These are phyloP conservation scores for Scheffersomyces stambukii DNA, from an alignment of 1,139 yeast genomes.

Conservation along the genomic window DNA sequence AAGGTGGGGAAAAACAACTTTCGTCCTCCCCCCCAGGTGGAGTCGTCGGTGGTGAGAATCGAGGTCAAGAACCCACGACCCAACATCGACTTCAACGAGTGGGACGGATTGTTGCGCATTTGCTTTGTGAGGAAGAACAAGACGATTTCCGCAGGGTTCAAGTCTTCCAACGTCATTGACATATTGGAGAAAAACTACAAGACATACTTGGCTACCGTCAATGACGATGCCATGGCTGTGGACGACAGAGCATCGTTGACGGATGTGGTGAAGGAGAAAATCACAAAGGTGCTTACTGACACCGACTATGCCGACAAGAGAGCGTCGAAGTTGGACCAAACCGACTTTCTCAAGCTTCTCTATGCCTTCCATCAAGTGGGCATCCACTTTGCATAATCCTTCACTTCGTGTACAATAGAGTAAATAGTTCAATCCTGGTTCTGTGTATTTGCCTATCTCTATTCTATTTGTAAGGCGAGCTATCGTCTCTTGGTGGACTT, in stretches of 20 bases:
- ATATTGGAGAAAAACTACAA: slow-evolving; percentile 87
- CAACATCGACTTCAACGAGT: slow-evolving; percentile 83
- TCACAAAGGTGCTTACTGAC: slow-evolving; percentile 63
- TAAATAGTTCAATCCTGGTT: background rate
- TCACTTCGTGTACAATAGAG: background rate
- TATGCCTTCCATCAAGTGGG: slow-evolving; percentile 98
- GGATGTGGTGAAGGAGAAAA: slow-evolving; percentile 52
- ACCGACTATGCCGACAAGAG: slow-evolving; percentile 84
- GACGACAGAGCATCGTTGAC: slow-evolving; percentile 44
- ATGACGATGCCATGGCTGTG: slow-evolving; percentile 51
- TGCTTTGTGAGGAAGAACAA: slow-evolving; percentile 91
- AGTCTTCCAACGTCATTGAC: slow-evolving; percentile 74
- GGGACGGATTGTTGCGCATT: slow-evolving; percentile 94
- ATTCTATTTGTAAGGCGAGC: slow-evolving; percentile 1
- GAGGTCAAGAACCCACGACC: slow-evolving; percentile 93
- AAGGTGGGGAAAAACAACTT: slow-evolving; percentile 95
- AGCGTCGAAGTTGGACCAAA: slow-evolving; percentile 92
- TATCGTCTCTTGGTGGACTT: slow-evolving; percentile 43
- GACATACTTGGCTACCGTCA: slow-evolving; percentile 62
- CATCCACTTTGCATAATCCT: slow-evolving; percentile 77
- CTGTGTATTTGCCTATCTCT: background rate
- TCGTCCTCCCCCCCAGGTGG: slow-evolving; percentile 98
- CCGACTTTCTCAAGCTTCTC: slow-evolving; percentile 80
- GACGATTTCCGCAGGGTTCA: slow-evolving; percentile 91
- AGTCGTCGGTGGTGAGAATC: slow-evolving; percentile 89